Percentiles rank a stretch among this genome's conserved stretches.
Conservation (phyloP, 208 protist species). For the Novymonas esmeraldas region DNA sequence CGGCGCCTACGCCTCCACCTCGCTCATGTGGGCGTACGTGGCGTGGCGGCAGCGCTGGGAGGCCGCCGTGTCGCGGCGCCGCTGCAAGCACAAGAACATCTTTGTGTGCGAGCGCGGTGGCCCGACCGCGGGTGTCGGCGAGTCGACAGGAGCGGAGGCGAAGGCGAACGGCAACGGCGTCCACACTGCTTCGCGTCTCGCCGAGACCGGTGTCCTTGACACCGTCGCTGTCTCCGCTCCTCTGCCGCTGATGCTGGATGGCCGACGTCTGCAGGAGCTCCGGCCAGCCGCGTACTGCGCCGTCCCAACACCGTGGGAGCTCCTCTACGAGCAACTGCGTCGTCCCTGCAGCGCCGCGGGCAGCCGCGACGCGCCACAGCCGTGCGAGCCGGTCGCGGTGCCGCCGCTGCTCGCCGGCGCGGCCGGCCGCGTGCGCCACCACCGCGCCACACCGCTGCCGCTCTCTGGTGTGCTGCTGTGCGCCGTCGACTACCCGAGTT, state of each 20-base stretch:
- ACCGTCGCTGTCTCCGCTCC: slow-evolving; percentile 6
- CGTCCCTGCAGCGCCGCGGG: no score
- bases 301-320: slow-evolving; percentile 25
- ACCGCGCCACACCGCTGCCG: neutral
- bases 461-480: slow-evolving; percentile 8
- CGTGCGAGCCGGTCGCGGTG: no score
- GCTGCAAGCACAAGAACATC: neutral
- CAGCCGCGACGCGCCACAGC: no score
- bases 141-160: neutral
- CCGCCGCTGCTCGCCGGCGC: slow-evolving; percentile 8
- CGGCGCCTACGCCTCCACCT: neutral
- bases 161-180: neutral
- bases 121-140: neutral
- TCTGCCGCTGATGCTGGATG: slow-evolving; percentile 5
- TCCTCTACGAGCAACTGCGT: slow-evolving; percentile 21
- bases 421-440: neutral
- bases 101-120: slow-evolving; percentile 14
- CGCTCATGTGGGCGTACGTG: slow-evolving; percentile 17
- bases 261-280: slow-evolving; percentile 5
- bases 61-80: slow-evolving; percentile 18
- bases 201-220: neutral
- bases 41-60: slow-evolving; percentile 33
- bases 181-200: neutral
- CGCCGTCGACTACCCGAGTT: neutral
- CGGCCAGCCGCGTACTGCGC: slow-evolving; percentile 22